These are phyloP conservation scores for Cystobasidiopsis lactophilus DNA, from an alignment of 768 basidiomycete genomes.

Conservation along the genomic window DNA sequence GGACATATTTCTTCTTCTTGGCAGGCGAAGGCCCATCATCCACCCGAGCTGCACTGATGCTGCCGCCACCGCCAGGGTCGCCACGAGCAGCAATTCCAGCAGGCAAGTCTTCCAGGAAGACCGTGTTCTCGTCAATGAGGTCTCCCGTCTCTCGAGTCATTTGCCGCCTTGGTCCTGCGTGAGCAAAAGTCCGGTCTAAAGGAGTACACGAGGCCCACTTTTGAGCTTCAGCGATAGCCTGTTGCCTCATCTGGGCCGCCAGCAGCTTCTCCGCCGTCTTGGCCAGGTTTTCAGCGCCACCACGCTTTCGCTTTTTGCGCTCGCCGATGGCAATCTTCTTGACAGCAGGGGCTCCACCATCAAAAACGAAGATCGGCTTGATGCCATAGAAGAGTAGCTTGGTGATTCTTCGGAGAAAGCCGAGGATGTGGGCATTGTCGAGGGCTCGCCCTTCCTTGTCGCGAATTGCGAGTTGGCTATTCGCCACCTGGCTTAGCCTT, in stretches of 20 bases:
- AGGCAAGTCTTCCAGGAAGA: constrained; percentile 71
- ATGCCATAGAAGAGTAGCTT: constrained; percentile 94
- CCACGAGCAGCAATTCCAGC: constrained; percentile 28
- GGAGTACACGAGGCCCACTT: constrained; percentile 20
- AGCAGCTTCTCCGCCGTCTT: constrained; percentile 77
- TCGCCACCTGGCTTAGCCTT: no score
- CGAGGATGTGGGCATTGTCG: constrained; percentile 80
- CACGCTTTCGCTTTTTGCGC: constrained; percentile 70
- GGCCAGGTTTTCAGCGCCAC: constrained; percentile 63
- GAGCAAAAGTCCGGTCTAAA: not conserved
- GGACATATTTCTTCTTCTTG: constrained; percentile 26
- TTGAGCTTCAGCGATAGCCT: constrained; percentile 46
- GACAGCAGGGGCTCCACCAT: constrained; percentile 78
- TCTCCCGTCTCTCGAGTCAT: constrained; percentile 31
- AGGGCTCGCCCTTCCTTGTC: constrained; percentile 67
- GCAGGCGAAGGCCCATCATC: constrained; percentile 19
- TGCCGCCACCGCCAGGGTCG: constrained; percentile 30
- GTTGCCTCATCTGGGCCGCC: constrained; percentile 75
- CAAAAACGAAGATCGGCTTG: constrained; percentile 96
- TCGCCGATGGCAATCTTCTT: constrained; percentile 83
- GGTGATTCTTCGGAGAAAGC: constrained; percentile 61
- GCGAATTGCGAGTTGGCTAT: constrained; percentile 97
- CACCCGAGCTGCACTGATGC: not conserved
- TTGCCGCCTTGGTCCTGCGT: constrained; percentile 26
- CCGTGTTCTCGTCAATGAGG: constrained; percentile 43